A percentile compares a stretch with the other conserved stretches of the same genome.
Evolutionary conservation across 805 yeast species (phyloP).

Genomic region (Zygosaccharomyces gambellarensis): DNA sequence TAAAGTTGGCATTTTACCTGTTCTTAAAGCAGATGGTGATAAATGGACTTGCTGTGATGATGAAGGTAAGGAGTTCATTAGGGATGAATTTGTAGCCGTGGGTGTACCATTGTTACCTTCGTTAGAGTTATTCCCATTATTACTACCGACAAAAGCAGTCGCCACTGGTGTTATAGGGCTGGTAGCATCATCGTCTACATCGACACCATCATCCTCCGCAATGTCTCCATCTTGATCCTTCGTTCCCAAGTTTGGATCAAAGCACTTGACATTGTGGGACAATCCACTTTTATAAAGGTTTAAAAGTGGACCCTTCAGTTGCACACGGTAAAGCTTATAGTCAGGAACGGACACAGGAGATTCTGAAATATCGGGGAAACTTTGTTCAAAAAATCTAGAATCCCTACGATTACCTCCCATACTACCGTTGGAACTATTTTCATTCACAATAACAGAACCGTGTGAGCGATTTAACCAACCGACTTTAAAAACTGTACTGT

Average conservation of each 20-base stretch:
- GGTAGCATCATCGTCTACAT: constrained; percentile 4
- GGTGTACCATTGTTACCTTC: neutral
- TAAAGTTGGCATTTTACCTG: constrained; percentile 10
- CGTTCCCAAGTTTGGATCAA: constrained; percentile 31
- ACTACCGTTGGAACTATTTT: neutral
- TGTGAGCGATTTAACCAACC: constrained; percentile 59
- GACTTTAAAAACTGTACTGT: constrained; percentile 40
- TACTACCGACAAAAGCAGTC: neutral
- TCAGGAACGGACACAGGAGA: constrained; percentile 26
- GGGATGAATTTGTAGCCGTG: constrained; percentile 1
- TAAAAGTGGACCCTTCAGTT: constrained; percentile 63
- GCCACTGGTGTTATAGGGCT: neutral
- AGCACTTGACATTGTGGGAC: constrained; percentile 41
- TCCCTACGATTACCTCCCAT: constrained; percentile 19
- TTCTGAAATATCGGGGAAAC: constrained; percentile 9
- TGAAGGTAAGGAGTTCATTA: neutral
- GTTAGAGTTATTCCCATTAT: neutral
- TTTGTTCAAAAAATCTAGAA: constrained; percentile 23
- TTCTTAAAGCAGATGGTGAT: neutral
- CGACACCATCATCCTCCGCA: neutral
- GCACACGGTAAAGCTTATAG: constrained; percentile 52
- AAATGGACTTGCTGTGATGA: neutral
- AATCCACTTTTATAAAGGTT: constrained; percentile 55
- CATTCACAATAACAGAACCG: constrained; percentile 19
- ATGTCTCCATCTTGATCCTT: neutral